phyloP scores from a whole-genome alignment of 805 yeast genomes.

The Wickerhamomyces ciferrii region DNA sequence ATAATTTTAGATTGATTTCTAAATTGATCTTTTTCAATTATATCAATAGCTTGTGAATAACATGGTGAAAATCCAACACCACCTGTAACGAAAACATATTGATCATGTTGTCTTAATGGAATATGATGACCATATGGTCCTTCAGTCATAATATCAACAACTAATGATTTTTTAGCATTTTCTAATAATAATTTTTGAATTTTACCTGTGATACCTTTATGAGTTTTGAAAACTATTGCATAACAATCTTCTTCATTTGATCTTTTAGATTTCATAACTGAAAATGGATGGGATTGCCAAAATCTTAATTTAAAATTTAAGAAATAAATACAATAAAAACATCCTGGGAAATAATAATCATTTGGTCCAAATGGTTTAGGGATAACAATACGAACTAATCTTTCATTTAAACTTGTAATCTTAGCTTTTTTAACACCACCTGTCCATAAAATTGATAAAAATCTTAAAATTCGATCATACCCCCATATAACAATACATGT shows the following conservation, averaged over 20 bases:
- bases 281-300: constrained; percentile 70
- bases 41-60: constrained; percentile 33
- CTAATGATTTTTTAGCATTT: constrained; percentile 25
- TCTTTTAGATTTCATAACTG: constrained; percentile 40
- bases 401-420: constrained; percentile 21
- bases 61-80: constrained; percentile 51
- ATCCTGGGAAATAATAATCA: constrained; percentile 40
- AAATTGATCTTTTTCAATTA: constrained; percentile 12
- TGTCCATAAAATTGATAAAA: constrained; percentile 47
- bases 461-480: constrained; percentile 55
- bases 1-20: constrained; percentile 20
- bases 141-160: constrained; percentile 40
- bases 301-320: constrained; percentile 34
- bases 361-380: constrained; percentile 41
- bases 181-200: constrained; percentile 28
- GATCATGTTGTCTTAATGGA: constrained; percentile 32
- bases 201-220: constrained; percentile 50
- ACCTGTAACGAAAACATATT: constrained; percentile 38
- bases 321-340: constrained; percentile 52
- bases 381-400: constrained; percentile 34
- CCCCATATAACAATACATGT: constrained; percentile 65
- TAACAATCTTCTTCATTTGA: constrained; percentile 23
- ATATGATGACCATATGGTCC: constrained; percentile 57
- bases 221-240: constrained; percentile 40
- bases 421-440: constrained; percentile 55